A percentile compares a stretch with the other conserved stretches of the same genome.
phyloP scores from a whole-genome alignment of 768 basidiomycete genomes.

The Podaxis sp. region DNA sequence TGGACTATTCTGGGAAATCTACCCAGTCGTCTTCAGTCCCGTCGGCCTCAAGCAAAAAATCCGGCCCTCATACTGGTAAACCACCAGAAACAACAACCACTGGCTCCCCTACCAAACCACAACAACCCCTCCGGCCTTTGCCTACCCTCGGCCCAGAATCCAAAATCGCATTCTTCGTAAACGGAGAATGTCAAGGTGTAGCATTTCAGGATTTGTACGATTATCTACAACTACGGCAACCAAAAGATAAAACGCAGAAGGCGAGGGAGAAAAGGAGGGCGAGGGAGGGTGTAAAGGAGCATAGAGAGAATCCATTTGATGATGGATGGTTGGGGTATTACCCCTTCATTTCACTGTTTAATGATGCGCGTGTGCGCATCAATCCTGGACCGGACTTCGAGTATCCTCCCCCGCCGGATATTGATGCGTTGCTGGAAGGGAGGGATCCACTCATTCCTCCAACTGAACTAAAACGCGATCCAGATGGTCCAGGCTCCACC shows the following conservation, averaged over 20 bases:
- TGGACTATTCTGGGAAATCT: slow-evolving; percentile 72
- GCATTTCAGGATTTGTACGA: slow-evolving; percentile 91
- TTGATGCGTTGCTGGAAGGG: slow-evolving; percentile 61
- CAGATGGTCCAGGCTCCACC: background rate
- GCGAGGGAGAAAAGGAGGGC: slow-evolving; percentile 62
- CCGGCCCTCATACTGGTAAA: slow-evolving; percentile 56
- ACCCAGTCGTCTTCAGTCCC: slow-evolving; percentile 55
- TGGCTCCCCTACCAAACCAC: slow-evolving; percentile 31
- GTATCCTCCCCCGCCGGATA: slow-evolving; percentile 75
- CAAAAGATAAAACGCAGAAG: slow-evolving; percentile 55
- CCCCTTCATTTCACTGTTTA: slow-evolving; percentile 92
- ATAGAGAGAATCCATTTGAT: slow-evolving; percentile 84
- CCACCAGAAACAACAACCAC: slow-evolving; percentile 55
- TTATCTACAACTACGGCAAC: slow-evolving; percentile 77
- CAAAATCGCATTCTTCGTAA: slow-evolving; percentile 86
- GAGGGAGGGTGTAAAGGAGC: slow-evolving; percentile 71
- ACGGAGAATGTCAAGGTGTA: slow-evolving; percentile 79
- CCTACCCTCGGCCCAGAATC: slow-evolving; percentile 66
- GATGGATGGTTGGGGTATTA: slow-evolving; percentile 96
- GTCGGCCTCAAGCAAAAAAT: slow-evolving; percentile 60
- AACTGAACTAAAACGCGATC: slow-evolving; percentile 3
- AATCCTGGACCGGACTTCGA: slow-evolving; percentile 91
- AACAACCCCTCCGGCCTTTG: slow-evolving; percentile 57
- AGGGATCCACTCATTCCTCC: slow-evolving; percentile 8
- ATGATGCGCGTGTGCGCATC: slow-evolving; percentile 77